Base-by-base conservation (phyloP, 192 early-diverging fungal genomes). In the Powellomyces hirtus region DNA sequence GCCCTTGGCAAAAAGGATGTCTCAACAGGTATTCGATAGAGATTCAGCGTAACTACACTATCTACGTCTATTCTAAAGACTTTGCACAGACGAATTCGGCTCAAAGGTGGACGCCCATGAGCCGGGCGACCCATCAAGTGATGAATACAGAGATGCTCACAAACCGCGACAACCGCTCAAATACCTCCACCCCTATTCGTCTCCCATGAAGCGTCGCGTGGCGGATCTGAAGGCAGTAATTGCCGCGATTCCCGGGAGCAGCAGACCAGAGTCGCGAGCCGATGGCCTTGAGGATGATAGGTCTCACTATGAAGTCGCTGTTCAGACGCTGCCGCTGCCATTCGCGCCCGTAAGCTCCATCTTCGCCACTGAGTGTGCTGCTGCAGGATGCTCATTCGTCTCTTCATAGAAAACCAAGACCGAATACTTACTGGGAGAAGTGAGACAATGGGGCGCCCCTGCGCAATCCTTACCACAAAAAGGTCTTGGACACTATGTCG, bases 361-460 rank as follows among this genome's bases (percentile, higher is more conserved):
- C 50, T 18, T 52, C 50, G 50, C 22, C 50, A 10, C 11, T 11
- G 13, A 52, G 24, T 8, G 24, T 52, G 11, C 50, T 35, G 53
- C 13, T 58, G 16, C 20, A 36, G 18, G 0, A 27, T 69, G n/a
- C 59, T 55, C 36, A 51, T 44, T 44, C 38, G 33, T 56, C 13
- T 35, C 11, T 38, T 52, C n/a, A 13, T 18, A 52, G 63, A 45
- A 35, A 22, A 51, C 50, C 10, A 68, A 69, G 27, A 62, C 68
- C 18, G 71, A 77, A 52, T 74, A 61, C 29, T 66, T 84, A 0
- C 67, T 84, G 29, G 68, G 71, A 16, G 83, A 84, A 45, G 71
- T 84, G 0, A 42, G 83, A 34, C 83, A 79, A 33, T 84, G 83
- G 83, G 83, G 83, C 11, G 11, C 59, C 8, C 66, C 73, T 4